Conservation (phyloP, 768 basidiomycete species). For the Phylloporus rhodoxanthus region DNA sequence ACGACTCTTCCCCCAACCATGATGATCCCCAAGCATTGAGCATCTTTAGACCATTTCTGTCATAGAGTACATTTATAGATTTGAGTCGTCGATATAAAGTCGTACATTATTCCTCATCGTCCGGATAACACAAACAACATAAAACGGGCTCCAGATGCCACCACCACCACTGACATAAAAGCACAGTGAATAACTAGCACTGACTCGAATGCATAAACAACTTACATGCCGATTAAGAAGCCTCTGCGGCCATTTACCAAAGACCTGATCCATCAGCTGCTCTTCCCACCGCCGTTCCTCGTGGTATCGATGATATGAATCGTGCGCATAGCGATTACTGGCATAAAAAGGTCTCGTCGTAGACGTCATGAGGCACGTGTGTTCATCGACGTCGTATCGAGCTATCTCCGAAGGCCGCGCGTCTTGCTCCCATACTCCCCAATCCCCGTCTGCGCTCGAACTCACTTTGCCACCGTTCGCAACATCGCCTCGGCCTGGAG, state of each 20-base stretch:
- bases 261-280: constrained; percentile 42
- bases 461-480: neutral
- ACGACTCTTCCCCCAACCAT: constrained; percentile 91
- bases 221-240: constrained; percentile 66
- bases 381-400: constrained; percentile 29
- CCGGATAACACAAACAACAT: constrained; percentile 56
- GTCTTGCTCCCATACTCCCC: neutral
- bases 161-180: constrained; percentile 70
- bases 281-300: constrained; percentile 38
- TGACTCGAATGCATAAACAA: constrained; percentile 4
- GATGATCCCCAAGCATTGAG: constrained; percentile 52
- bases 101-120: constrained; percentile 41
- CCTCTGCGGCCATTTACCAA: constrained; percentile 65
- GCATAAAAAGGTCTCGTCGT: constrained; percentile 17
- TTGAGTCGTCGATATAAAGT: neutral
- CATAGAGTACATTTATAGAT: neutral
- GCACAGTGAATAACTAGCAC: neutral
- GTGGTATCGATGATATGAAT: neutral
- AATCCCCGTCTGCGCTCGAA: neutral
- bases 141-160: constrained; percentile 63
- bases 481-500: neutral
- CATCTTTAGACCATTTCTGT: neutral
- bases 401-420: constrained; percentile 4
- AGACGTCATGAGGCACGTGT: constrained; percentile 34
- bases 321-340: constrained; percentile 21